Evolutionary conservation across 805 yeast species (phyloP), one percentile per base, ranked within the genome.

Genomic region (Blastobotrys robertii): DNA sequence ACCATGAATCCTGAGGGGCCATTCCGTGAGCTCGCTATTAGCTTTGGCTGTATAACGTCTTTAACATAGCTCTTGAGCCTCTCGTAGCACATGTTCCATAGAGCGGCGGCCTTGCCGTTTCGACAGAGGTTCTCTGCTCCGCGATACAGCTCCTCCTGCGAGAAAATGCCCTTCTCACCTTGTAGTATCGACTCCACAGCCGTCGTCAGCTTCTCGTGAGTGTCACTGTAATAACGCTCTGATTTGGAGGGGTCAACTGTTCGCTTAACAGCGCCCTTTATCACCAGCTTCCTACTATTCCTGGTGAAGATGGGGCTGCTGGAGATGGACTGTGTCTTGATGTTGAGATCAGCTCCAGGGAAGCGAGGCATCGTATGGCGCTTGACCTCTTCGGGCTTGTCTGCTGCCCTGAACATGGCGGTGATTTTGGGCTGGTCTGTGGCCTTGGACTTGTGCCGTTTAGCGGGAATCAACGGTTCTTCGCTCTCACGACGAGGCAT

Each of bases 121-220:
- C 62, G 50, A 42, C 59, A 55, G 8, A 59, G 48, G 39, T 52
- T 50, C 47, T 58, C 64, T 10, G 56, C 62, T 9, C 58, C 53
- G 9, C 59, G 50, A 38, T 59, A 59, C 9, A 59, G 52, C 29
- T 49, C 57, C 33, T 59, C 63, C 22, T 52, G 50, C 5, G 62
- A 56, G 12, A 42, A 38, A 8, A 39, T 38, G 5, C 37, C 15
- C 12, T 45, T 44, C n/a, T 25, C 34, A 8, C 30, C 39, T n/a
- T 29, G 30, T 16, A 50, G 36, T 16, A 53, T 53, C 3, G 47
- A 30, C n/a, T 43, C 42, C 32, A 53, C 44, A 6, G 54, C 46
- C 3, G 13, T 31, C 14, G 33, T 31, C 13, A 53, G 44, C 39
- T 49, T 51, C 4, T 25, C 38, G 22, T 19, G 31, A 22, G 44